Evolutionary conservation across 306 rosid genomes (phyloP).

Genomic region (Lathyrus oleraceus): DNA sequence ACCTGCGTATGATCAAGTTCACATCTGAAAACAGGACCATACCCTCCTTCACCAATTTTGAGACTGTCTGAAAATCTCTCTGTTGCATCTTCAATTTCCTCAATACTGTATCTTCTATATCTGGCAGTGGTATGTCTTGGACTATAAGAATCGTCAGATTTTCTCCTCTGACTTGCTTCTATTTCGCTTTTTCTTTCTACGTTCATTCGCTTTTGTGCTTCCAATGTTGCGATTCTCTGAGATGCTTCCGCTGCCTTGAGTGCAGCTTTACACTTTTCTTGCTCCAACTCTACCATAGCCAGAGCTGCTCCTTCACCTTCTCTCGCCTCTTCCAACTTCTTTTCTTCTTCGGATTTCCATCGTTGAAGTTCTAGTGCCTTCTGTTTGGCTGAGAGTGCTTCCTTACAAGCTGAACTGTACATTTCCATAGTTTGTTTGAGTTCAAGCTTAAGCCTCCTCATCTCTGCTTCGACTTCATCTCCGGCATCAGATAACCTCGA

Average conservation of each 20-base stretch:
- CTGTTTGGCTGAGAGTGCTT: slow-evolving; percentile 64
- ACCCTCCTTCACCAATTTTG: slow-evolving; percentile 96
- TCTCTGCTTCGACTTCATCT: slow-evolving; percentile 78
- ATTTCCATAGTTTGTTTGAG: slow-evolving; percentile 88
- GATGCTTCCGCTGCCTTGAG: slow-evolving; percentile 67
- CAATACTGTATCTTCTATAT: slow-evolving; percentile 62
- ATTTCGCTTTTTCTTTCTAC: slow-evolving; percentile 45
- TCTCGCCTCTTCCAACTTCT: slow-evolving; percentile 53
- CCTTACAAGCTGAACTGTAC: slow-evolving; percentile 81
- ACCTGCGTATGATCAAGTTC: slow-evolving; percentile 81
- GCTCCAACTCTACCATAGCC: slow-evolving; percentile 62
- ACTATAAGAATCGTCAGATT: not conserved
- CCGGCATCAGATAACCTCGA: slow-evolving; percentile 23
- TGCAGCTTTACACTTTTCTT: slow-evolving; percentile 58
- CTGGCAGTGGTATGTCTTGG: slow-evolving; percentile 27
- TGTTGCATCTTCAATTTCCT: slow-evolving; percentile 85
- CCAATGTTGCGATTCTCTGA: slow-evolving; percentile 50
- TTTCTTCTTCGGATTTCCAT: slow-evolving; percentile 69
- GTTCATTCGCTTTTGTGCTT: slow-evolving; percentile 54
- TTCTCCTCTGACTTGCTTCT: slow-evolving; percentile 45
- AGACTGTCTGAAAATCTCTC: slow-evolving; percentile 40
- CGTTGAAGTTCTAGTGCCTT: slow-evolving; percentile 73
- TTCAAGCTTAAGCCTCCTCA: slow-evolving; percentile 80
- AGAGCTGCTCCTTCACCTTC: slow-evolving; percentile 55
- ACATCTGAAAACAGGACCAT: slow-evolving; percentile 79